These are phyloP conservation scores for Aphanomyces invadans DNA, from an alignment of 352 stramenopile genomes.

Conservation along the genomic window DNA sequence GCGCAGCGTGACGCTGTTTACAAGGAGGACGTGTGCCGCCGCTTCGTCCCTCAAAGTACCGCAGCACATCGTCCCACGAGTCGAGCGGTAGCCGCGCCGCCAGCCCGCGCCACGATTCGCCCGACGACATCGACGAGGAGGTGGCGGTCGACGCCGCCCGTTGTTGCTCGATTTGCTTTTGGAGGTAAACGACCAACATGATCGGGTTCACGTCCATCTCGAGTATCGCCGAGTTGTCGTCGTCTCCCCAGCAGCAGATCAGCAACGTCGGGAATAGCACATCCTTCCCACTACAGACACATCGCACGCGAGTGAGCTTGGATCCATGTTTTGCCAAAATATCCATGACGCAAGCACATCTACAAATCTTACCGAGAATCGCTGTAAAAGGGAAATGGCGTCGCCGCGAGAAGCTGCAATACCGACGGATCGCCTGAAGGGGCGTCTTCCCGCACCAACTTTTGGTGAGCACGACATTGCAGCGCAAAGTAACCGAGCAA, in stretches of 20 bases:
- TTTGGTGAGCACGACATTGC: conserved; percentile 1
- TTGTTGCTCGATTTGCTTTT: neutral
- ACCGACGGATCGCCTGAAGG: neutral
- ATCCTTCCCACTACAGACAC: conserved; percentile 14
- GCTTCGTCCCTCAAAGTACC: conserved; percentile 2
- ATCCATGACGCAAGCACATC: too few species aligned
- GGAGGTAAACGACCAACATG: conserved; percentile 15
- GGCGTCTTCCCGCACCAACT: neutral
- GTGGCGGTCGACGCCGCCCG: neutral
- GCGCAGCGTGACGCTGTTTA: too few species aligned
- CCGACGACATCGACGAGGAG: neutral
- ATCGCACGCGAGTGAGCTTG: too few species aligned
- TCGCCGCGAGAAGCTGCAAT: neutral
- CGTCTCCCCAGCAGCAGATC: neutral
- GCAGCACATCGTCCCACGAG: neutral
- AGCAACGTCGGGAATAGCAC: conserved; percentile 19
- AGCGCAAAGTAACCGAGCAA: conserved; percentile 13
- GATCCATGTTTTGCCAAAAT: too few species aligned
- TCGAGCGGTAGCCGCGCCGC: neutral
- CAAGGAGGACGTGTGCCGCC: neutral
- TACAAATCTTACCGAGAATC: conserved; percentile 23
- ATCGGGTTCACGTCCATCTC: conserved; percentile 7
- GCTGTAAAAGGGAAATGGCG: conserved; percentile 18
- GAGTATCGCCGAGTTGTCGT: conserved; percentile 16
- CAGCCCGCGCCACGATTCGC: neutral